These are phyloP conservation scores for Exutisphaerella laricina DNA, from an alignment of 2,329 filamentous ascomycete genomes.

Conservation along the genomic window DNA sequence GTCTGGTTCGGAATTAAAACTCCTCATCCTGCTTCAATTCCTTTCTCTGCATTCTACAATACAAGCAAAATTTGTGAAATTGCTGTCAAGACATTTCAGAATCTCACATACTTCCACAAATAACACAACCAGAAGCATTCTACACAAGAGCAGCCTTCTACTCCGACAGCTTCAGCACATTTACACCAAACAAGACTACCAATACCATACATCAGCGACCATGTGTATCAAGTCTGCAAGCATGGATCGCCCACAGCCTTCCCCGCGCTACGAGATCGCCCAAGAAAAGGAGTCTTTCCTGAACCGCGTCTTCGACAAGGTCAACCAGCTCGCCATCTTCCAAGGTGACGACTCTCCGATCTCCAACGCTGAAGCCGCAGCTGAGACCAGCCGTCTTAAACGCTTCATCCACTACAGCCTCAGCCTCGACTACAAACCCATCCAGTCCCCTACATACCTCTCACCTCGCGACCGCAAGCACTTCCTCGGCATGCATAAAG, in stretches of 20 bases:
- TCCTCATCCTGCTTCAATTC: no score
- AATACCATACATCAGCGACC: not conserved
- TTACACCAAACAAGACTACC: no score
- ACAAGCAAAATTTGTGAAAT: no score
- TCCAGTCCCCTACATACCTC: not conserved
- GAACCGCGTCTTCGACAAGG: not conserved
- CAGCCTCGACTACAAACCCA: not conserved
- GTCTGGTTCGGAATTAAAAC: no score
- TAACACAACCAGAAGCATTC: no score
- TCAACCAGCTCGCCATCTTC: conserved; percentile 1
- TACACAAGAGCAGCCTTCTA: no score
- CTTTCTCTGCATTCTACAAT: no score
- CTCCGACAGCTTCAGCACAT: no score
- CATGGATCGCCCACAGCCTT: not conserved
- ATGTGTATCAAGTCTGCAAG: not conserved
- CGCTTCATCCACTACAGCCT: conserved; percentile 1
- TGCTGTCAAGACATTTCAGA: no score
- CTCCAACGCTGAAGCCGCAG: not conserved
- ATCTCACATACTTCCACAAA: no score
- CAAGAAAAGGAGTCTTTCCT: not conserved
- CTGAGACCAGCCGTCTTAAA: not conserved
- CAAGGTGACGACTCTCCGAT: not conserved
- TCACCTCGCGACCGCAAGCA: not conserved
- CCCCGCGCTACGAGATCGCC: not conserved
- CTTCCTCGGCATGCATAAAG: not conserved